A percentile compares a stretch with the other conserved stretches of the same genome.
These are phyloP conservation scores for Pisolithus thermaeus DNA, from an alignment of 1,284 basidiomycete genomes.

Conservation along the genomic window DNA sequence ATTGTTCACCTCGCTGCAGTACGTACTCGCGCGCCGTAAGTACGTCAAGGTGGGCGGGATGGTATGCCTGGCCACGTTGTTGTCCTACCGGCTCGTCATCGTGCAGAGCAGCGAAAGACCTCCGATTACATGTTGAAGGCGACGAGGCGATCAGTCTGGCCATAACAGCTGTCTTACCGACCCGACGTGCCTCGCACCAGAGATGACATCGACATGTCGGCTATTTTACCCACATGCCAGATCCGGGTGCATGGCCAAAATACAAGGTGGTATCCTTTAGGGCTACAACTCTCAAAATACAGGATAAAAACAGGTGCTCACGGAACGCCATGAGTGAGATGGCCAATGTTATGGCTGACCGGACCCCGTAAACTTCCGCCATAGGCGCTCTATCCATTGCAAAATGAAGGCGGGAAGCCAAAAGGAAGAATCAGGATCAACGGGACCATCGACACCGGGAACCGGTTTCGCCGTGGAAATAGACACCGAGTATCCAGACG, in stretches of 20 bases:
- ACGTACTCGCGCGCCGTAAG: constrained; percentile 4
- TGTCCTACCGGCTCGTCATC: constrained; percentile 5
- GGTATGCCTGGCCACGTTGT: not conserved
- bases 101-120: constrained; percentile 5
- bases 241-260: not conserved
- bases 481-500: not conserved
- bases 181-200: constrained; percentile 9
- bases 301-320: constrained; percentile 4
- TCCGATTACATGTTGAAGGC: not conserved
- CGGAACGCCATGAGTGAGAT: not conserved
- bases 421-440: constrained; percentile 1
- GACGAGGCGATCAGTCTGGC: not conserved
- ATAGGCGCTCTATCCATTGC: constrained; percentile 19
- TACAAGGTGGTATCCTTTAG: constrained; percentile 5
- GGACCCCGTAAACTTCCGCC: constrained; percentile 9
- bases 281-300: constrained; percentile 6
- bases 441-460: not conserved
- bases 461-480: constrained; percentile 3
- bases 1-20: constrained; percentile 9
- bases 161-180: constrained; percentile 7
- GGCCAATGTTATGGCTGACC: constrained; percentile 2
- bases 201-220: constrained; percentile 11
- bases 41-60: constrained; percentile 3
- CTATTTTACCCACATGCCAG: constrained; percentile 9
- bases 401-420: constrained; percentile 15